These are phyloP conservation scores for Ceratobasidium sp. DNA, from an alignment of 1,284 basidiomycete species.

Conservation along the genomic window DNA sequence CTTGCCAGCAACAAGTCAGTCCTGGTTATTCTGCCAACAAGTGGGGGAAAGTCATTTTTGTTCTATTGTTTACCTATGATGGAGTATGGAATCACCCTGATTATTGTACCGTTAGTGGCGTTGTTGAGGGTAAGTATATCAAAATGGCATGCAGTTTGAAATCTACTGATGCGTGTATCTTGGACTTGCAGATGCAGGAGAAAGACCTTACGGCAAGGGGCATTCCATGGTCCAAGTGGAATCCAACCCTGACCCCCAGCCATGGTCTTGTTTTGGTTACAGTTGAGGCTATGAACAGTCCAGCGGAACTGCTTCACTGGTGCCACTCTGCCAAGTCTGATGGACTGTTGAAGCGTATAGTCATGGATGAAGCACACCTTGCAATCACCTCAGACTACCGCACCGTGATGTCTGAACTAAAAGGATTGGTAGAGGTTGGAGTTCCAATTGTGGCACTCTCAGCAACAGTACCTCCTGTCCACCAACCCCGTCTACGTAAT, in stretches of 20 bases:
- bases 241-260: background rate
- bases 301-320: background rate
- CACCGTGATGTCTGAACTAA: background rate
- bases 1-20: background rate
- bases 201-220: no score
- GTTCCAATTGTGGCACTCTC: background rate
- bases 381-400: background rate
- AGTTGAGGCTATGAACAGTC: background rate
- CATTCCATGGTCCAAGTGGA: background rate
- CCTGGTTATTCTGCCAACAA: background rate
- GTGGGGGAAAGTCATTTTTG: slow-evolving; percentile 4
- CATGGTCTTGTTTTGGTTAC: background rate
- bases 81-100: slow-evolving; percentile 6
- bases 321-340: background rate
- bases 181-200: no score
- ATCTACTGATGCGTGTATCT: no score
- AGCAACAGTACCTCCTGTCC: background rate
- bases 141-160: no score
- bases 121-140: background rate
- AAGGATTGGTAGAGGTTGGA: background rate
- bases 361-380: slow-evolving; percentile 5
- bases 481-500: background rate
- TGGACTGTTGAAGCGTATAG: background rate
- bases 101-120: background rate
- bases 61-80: background rate